Percentiles rank a stretch among this genome's conserved stretches.
Conservation (phyloP, 768 basidiomycete genomes). For the Steccherinum ochraceum region DNA sequence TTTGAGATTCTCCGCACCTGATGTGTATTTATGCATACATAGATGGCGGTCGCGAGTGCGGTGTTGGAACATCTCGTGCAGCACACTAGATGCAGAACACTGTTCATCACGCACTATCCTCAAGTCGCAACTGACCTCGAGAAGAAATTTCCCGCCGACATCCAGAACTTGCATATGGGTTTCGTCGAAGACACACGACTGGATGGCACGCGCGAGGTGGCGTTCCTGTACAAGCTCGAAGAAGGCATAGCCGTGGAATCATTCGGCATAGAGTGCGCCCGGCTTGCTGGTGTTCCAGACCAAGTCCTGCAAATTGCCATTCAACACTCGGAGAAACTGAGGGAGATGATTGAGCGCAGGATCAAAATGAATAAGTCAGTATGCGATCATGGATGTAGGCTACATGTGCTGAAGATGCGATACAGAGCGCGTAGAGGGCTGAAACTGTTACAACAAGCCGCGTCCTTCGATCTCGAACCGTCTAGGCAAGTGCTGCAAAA, state of each 20-base stretch:
- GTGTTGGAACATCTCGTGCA: constrained; percentile 68
- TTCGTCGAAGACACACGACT: constrained; percentile 64
- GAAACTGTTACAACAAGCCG: neutral
- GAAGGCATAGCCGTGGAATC: constrained; percentile 74
- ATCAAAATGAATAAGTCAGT: neutral
- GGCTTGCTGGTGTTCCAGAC: constrained; percentile 80
- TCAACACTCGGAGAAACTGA: constrained; percentile 16
- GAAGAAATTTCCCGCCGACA: constrained; percentile 47
- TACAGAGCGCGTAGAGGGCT: neutral
- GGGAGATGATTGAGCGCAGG: constrained; percentile 8
- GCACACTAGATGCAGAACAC: constrained; percentile 55
- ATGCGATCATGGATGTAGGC: neutral
- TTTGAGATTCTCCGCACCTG: constrained; percentile 11
- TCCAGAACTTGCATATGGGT: constrained; percentile 84
- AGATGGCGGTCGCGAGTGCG: constrained; percentile 87
- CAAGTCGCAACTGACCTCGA: constrained; percentile 67
- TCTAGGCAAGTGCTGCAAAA: neutral
- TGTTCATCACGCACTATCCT: constrained; percentile 97
- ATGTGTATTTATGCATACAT: constrained; percentile 17
- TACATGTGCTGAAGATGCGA: neutral
- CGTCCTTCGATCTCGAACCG: neutral
- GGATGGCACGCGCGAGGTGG: constrained; percentile 73
- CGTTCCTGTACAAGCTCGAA: constrained; percentile 78
- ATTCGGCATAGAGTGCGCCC: constrained; percentile 90
- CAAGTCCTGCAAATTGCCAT: constrained; percentile 57